Evolutionary conservation across 2,329 filamentous ascomycete genomes (phyloP), one percentile per base, ranked within the genome.

Genomic region (Aureobasidium zeae): DNA sequence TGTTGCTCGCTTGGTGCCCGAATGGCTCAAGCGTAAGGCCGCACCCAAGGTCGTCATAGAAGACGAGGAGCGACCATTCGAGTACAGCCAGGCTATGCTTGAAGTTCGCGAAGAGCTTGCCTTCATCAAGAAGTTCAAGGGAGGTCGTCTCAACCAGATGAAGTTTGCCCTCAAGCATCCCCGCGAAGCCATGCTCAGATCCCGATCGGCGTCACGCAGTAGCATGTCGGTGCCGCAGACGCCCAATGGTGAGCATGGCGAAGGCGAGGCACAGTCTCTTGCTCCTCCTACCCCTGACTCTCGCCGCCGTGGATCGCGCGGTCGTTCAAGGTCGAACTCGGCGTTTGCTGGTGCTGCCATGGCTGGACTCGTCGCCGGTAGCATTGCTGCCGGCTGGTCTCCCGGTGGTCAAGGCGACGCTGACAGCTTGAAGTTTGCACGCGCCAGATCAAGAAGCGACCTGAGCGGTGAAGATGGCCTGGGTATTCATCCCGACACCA

Each of bases 341-440:
- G 81, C 81, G 2, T 70, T 88, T 9, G 83, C 83, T 2, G 79
- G 82, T 2, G 79, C 80, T 6, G 83, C 86, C 48, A 87, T 87
- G 83, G 81, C 83, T n/a, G 84, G 84, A 48, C 81, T 88, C 46
- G 77, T 88, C 37, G 84, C 83, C 7, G 83, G 82, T 31, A 81
- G 80, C 55, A 76, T 88, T 24, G 81, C 58, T 13, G 81, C 59
- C 10, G 61, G 80, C 21, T 88, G 83, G 83, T 84, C 81, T 35
- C 83, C 83, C 1, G 66, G 74, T 22, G 55, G 55, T 26, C 56
- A 62, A 25, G 61, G 66, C 39, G 63, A 66, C 20, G 48, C 35
- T 32, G 63, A 63, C 44, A 65, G 63, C 6, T 48, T 65, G 31
- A 62, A 58, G 28, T 67, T 55, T 30, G 41, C 52, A 8, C 52